phyloP scores from a whole-genome alignment of 2,329 filamentous ascomycete genomes.

The Fusarium goolgardi region DNA sequence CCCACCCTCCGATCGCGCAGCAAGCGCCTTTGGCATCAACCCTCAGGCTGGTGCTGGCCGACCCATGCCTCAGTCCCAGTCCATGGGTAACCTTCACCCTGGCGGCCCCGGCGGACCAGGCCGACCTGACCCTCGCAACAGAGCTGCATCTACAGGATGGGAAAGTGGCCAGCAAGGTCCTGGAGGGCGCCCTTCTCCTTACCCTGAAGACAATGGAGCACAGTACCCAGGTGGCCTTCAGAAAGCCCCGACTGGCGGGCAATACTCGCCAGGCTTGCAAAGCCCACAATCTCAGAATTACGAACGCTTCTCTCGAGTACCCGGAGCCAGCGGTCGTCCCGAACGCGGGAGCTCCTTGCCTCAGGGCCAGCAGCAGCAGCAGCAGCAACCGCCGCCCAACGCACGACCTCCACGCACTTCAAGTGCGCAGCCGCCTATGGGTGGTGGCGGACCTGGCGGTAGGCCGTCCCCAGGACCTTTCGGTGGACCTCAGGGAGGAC shows the following conservation, averaged over 20 bases:
- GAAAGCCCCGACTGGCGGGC: slow-evolving; percentile 44
- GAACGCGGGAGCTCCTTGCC: slow-evolving; percentile 52
- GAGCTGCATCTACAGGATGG: slow-evolving; percentile 59
- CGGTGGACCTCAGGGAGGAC: slow-evolving; percentile 33
- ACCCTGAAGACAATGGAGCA: slow-evolving; percentile 42
- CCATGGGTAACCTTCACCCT: slow-evolving; percentile 60
- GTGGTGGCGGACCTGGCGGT: slow-evolving; percentile 38
- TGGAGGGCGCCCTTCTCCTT: slow-evolving; percentile 43
- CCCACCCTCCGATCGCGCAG: slow-evolving; percentile 61
- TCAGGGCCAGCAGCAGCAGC: slow-evolving; percentile 34
- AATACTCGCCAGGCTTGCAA: slow-evolving; percentile 39
- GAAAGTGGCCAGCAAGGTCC: slow-evolving; percentile 48
- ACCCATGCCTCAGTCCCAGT: slow-evolving; percentile 58
- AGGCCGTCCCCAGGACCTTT: slow-evolving; percentile 43
- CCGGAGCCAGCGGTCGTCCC: slow-evolving; percentile 48
- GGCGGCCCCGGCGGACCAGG: slow-evolving; percentile 51
- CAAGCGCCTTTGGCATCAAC: slow-evolving; percentile 66
- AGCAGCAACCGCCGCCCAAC: slow-evolving; percentile 27
- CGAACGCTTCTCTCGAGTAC: slow-evolving; percentile 50
- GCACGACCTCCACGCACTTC: slow-evolving; percentile 42
- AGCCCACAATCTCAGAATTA: slow-evolving; percentile 42
- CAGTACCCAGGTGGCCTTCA: slow-evolving; percentile 49
- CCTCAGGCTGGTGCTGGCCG: slow-evolving; percentile 53
- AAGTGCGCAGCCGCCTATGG: slow-evolving; percentile 40
- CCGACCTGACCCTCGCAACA: slow-evolving; percentile 55